These are phyloP conservation scores for Botrytis fabae DNA, from an alignment of 2,329 filamentous ascomycete genomes.

Conservation along the genomic window DNA sequence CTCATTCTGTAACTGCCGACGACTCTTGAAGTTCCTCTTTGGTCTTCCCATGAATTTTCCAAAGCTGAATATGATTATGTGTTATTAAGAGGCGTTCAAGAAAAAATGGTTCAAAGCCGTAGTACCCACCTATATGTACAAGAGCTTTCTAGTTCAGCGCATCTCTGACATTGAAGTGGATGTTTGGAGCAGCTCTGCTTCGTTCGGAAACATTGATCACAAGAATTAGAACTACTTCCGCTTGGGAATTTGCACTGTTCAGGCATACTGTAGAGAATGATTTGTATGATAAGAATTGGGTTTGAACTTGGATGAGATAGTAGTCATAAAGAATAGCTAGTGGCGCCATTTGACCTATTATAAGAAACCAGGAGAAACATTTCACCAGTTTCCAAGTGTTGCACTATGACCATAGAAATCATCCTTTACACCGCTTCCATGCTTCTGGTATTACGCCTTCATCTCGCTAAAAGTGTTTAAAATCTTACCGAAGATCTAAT, in stretches of 20 bases:
- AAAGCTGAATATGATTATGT: not conserved
- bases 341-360: not conserved
- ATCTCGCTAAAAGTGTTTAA: not conserved
- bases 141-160: not conserved
- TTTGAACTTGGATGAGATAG: not conserved
- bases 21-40: not conserved
- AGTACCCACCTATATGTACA: not conserved
- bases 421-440: not conserved
- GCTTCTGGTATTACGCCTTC: not conserved
- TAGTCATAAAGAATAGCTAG: not conserved
- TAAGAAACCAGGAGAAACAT: not conserved
- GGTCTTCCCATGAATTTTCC: conserved; percentile 5
- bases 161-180: conserved; percentile 3
- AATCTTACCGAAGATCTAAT: not conserved
- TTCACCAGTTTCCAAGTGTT: not conserved
- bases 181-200: conserved; percentile 7
- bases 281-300: not conserved
- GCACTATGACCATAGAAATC: not conserved
- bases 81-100: not conserved
- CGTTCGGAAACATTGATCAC: conserved; percentile 6
- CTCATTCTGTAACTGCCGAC: not conserved
- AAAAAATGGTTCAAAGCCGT: not conserved
- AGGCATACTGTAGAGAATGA: not conserved
- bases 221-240: conserved; percentile 6
- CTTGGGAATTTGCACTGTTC: not conserved